These are phyloP conservation scores for Breynia disticha DNA, from an alignment of 441 rosid genomes.

Conservation along the genomic window DNA sequence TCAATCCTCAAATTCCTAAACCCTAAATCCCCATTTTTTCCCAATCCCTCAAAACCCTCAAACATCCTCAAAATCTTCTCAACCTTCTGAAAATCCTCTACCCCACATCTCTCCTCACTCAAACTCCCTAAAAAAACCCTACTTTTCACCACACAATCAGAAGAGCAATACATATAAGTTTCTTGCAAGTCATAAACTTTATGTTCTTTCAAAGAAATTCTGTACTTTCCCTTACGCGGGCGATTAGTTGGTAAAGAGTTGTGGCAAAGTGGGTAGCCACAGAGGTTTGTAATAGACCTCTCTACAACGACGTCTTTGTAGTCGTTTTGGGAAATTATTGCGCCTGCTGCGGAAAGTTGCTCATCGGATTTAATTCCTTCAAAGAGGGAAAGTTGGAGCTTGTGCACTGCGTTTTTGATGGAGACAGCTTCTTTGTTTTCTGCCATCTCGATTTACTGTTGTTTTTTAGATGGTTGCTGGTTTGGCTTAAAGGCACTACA, in stretches of 20 bases:
- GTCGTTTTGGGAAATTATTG: conserved; percentile 48
- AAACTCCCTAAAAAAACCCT: conserved; percentile 40
- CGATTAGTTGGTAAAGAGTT: conserved; percentile 37
- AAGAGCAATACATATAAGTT: conserved; percentile 57
- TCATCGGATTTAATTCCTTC: conserved; percentile 50
- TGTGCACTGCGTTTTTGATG: conserved; percentile 42
- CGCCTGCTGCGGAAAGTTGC: conserved; percentile 52
- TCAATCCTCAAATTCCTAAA: conserved; percentile 41
- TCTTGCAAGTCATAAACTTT: conserved; percentile 59
- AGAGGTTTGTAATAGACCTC: conserved; percentile 43
- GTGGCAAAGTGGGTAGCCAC: conserved; percentile 74
- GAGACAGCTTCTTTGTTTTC: conserved; percentile 18
- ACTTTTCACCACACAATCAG: conserved; percentile 48
- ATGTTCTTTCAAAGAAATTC: conserved; percentile 65
- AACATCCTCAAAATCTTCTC: conserved; percentile 39
- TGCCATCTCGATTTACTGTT: too few species aligned
- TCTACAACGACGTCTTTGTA: conserved; percentile 70
- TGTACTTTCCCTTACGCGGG: conserved; percentile 46
- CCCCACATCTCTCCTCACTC: conserved; percentile 44
- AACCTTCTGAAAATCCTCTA: conserved; percentile 31
- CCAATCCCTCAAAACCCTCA: conserved; percentile 21
- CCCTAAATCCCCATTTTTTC: conserved; percentile 33
- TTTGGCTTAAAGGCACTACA: too few species aligned
- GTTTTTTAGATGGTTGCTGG: too few species aligned
- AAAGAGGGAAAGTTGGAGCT: conserved; percentile 51